Conservation (phyloP, 352 stramenopile species). For the Globisporangium cederbergense region DNA sequence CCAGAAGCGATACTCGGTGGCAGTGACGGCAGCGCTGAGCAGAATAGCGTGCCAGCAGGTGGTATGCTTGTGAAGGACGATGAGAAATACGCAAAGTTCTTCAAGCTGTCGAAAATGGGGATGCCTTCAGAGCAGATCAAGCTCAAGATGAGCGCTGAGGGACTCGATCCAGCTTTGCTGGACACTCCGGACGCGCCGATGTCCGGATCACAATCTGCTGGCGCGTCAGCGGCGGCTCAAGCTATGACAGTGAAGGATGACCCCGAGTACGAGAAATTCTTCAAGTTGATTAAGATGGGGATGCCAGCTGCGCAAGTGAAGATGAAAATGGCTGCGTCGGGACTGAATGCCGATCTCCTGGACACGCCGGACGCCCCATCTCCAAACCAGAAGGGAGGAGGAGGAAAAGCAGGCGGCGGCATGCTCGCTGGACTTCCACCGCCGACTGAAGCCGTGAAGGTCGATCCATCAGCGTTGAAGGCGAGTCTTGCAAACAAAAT, state of each 20-base stretch:
- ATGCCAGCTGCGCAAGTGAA: constrained; percentile 91
- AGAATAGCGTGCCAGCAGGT: constrained; percentile 7
- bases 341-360: constrained; percentile 57
- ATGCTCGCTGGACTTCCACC: constrained; percentile 59
- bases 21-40: constrained; percentile 1
- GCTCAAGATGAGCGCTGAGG: constrained; percentile 93
- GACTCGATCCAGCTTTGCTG: constrained; percentile 87
- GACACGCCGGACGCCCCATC: constrained; percentile 73
- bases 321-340: constrained; percentile 87
- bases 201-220: constrained; percentile 29
- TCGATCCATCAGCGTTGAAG: constrained; percentile 59
- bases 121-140: constrained; percentile 94
- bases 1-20: constrained; percentile 67
- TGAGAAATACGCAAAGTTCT: constrained; percentile 92
- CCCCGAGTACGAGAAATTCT: constrained; percentile 92
- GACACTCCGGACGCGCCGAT: constrained; percentile 87
- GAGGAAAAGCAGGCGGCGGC: constrained; percentile 15
- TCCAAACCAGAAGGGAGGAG: constrained; percentile 46
- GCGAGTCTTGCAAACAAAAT: constrained; percentile 56
- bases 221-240: constrained; percentile 7
- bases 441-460: constrained; percentile 61
- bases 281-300: constrained; percentile 92
- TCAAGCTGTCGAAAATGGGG: constrained; percentile 95
- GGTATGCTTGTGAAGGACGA: constrained; percentile 62
- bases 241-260: constrained; percentile 90